Conservation (phyloP, 2,329 filamentous ascomycete species). For the Aspergillus ibericus region DNA sequence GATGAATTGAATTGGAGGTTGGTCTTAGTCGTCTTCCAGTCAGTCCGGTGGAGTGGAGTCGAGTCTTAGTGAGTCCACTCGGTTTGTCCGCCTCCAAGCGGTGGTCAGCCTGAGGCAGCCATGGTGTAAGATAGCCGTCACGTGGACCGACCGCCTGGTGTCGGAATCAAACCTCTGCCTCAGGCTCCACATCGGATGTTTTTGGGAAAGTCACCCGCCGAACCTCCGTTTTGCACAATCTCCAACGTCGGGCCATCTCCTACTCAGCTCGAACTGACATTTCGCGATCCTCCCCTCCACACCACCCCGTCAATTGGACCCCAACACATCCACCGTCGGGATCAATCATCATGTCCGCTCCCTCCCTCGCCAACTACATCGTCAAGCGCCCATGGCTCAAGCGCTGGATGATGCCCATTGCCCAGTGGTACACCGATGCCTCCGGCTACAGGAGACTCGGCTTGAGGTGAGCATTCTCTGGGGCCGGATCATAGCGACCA, state of each 20-base stretch:
- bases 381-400: constrained; percentile 82
- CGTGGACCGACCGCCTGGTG: neutral
- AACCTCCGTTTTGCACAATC: constrained; percentile 44
- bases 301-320: constrained; percentile 33
- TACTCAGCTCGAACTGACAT: constrained; percentile 33
- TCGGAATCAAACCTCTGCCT: constrained; percentile 12
- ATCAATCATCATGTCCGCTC: constrained; percentile 64
- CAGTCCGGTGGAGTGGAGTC: constrained; percentile 28
- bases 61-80: neutral
- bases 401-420: constrained; percentile 74
- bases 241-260: constrained; percentile 40
- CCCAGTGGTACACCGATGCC: constrained; percentile 85
- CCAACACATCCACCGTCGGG: constrained; percentile 17
- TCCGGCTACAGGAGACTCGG: constrained; percentile 92
- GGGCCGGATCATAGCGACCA: constrained; percentile 15
- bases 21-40: constrained; percentile 14
- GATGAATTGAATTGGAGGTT: constrained; percentile 8
- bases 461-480: constrained; percentile 65
- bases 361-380: constrained; percentile 73
- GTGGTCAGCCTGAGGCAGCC: constrained; percentile 20
- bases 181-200: constrained; percentile 25
- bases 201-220: constrained; percentile 31
- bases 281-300: constrained; percentile 27
- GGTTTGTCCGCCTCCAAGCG: constrained; percentile 9
- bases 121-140: neutral